These are phyloP conservation scores for Sphenostylis stenocarpa DNA, from an alignment of 306 rosid genomes.

Conservation along the genomic window DNA sequence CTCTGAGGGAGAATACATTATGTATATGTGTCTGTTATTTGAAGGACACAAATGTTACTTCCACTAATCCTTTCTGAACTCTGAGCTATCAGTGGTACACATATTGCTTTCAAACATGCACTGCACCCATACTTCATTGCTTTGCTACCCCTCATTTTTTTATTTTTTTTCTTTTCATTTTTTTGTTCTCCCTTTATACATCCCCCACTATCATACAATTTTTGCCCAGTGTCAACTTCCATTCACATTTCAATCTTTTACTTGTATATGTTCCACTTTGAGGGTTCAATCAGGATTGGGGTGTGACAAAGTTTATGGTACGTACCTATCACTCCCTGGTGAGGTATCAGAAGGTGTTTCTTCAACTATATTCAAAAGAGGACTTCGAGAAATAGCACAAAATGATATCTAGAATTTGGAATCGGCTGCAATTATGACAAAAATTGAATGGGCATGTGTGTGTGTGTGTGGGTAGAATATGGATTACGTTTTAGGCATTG, in stretches of 20 bases:
- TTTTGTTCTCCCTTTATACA: background rate
- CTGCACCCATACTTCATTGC: background rate
- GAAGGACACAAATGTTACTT: conserved; percentile 40
- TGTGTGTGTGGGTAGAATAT: too few relatives aligned
- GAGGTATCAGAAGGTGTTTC: background rate
- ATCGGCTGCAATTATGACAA: background rate
- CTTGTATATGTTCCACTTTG: conserved; percentile 22
- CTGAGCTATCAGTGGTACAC: conserved; percentile 34
- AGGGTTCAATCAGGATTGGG: conserved; percentile 4
- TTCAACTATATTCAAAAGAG: background rate
- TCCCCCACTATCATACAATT: background rate
- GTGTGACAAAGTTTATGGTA: background rate
- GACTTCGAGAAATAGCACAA: background rate
- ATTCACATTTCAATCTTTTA: conserved; percentile 32
- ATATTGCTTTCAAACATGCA: conserved; percentile 14
- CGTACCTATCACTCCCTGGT: conserved; percentile 16
- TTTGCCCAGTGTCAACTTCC: conserved; percentile 27
- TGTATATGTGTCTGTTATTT: conserved; percentile 31
- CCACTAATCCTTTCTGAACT: conserved; percentile 38
- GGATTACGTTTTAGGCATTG: too few relatives aligned
- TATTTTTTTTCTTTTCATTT: background rate
- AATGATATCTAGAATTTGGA: background rate
- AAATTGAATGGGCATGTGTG: too few relatives aligned
- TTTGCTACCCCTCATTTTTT: background rate
- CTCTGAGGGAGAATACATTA: conserved; percentile 40